These are phyloP conservation scores for Amylostereum areolatum DNA, from an alignment of 1,284 basidiomycete genomes.

Conservation along the genomic window DNA sequence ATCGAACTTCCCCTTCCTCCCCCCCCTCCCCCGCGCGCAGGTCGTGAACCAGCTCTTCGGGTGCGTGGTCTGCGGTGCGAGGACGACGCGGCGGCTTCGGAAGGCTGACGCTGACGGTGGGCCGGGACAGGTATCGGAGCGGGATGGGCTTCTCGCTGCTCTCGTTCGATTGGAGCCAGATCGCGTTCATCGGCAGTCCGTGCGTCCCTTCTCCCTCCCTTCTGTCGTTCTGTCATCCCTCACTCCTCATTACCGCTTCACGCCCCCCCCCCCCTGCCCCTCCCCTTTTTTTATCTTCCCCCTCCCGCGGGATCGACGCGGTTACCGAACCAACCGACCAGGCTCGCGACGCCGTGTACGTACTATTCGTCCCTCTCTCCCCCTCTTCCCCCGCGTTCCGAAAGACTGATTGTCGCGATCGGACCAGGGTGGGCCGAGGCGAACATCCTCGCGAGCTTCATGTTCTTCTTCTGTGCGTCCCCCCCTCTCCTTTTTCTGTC, in stretches of 20 bases:
- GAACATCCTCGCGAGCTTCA: slow-evolving; percentile 53
- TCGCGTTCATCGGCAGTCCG: slow-evolving; percentile 33
- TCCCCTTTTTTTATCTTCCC: too few relatives aligned
- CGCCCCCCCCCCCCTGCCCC: too few relatives aligned
- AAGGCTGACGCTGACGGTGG: too few relatives aligned
- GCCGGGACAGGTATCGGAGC: slow-evolving; percentile 13
- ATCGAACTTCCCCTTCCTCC: slow-evolving; percentile 10
- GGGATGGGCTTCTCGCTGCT: slow-evolving; percentile 32
- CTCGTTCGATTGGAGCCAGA: slow-evolving; percentile 42
- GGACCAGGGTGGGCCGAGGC: slow-evolving; percentile 47
- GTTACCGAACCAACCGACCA: too few relatives aligned
- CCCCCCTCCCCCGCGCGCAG: slow-evolving; percentile 15
- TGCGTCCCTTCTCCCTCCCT: too few relatives aligned
- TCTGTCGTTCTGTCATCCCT: too few relatives aligned
- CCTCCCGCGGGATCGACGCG: too few relatives aligned
- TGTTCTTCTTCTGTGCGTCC: slow-evolving; percentile 49
- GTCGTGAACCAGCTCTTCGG: slow-evolving; percentile 36
- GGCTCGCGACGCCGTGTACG: slow-evolving; percentile 49
- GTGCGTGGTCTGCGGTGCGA: slow-evolving; percentile 28
- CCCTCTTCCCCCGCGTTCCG: slow-evolving; percentile 11
- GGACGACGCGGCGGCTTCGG: too few relatives aligned
- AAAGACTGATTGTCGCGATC: background rate
- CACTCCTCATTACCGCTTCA: too few relatives aligned
- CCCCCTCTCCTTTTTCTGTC: slow-evolving; percentile 23
- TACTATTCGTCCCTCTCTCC: slow-evolving; percentile 31